Conservation (phyloP, 2,329 filamentous ascomycete genomes). For the Aspergillus pseudoterreus region DNA sequence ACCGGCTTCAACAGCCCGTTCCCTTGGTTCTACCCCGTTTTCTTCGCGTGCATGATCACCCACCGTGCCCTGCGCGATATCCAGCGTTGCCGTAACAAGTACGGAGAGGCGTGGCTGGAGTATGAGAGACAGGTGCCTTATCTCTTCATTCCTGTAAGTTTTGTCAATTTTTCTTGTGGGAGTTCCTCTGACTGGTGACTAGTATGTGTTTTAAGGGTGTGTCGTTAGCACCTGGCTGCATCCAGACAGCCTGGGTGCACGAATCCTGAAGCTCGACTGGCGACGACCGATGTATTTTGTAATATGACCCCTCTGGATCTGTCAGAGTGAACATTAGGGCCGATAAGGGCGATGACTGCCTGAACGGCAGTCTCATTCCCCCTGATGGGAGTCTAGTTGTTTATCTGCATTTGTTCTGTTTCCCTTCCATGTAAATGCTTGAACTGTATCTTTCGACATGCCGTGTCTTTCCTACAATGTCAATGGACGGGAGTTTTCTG, state of each 20-base stretch:
- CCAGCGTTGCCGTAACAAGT: slow-evolving; percentile 69
- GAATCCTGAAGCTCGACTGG: background rate
- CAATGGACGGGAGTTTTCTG: background rate
- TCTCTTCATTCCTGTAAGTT: slow-evolving; percentile 70
- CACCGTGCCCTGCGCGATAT: slow-evolving; percentile 76
- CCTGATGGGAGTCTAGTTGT: background rate
- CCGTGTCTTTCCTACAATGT: background rate
- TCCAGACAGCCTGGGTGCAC: background rate
- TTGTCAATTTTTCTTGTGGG: too few relatives aligned
- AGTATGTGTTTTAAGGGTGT: slow-evolving; percentile 32
- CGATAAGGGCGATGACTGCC: background rate
- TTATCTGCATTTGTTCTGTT: background rate
- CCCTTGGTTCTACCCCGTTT: slow-evolving; percentile 84
- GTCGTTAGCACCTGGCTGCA: background rate
- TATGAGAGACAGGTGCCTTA: slow-evolving; percentile 79
- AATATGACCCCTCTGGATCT: background rate
- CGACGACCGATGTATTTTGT: background rate
- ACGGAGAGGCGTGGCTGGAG: slow-evolving; percentile 76
- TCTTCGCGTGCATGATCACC: slow-evolving; percentile 75
- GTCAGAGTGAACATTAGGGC: background rate
- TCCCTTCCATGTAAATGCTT: background rate
- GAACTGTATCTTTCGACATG: background rate
- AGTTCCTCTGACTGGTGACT: slow-evolving; percentile 3
- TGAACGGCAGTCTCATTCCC: too few relatives aligned
- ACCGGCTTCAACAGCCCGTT: slow-evolving; percentile 78